Conservation (phyloP, 2,329 filamentous ascomycete species). For the Diaporthe longicolla region DNA sequence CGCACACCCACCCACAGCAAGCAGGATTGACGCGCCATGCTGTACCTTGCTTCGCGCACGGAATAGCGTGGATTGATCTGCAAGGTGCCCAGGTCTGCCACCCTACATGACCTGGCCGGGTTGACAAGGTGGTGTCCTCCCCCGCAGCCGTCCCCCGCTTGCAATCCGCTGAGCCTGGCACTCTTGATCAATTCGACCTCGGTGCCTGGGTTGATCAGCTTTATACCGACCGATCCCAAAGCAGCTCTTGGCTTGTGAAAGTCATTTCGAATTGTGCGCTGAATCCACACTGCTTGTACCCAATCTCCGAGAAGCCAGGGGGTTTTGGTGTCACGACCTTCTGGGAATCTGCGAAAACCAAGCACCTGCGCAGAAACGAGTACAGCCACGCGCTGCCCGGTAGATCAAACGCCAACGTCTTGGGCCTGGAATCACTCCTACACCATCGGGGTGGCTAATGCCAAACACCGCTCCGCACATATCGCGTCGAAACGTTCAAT, state of each 20-base stretch:
- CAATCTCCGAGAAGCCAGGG: constrained; percentile 4
- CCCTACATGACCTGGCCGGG: constrained; percentile 21
- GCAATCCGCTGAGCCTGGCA: not conserved
- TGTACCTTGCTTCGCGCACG: constrained; percentile 30
- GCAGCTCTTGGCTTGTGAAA: constrained; percentile 40
- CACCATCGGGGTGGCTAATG: not conserved
- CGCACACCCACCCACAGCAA: constrained; percentile 2
- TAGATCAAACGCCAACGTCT: constrained; percentile 13
- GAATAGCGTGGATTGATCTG: constrained; percentile 20
- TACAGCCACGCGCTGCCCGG: constrained; percentile 18
- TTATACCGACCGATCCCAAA: constrained; percentile 37
- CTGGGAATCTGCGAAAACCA: not conserved
- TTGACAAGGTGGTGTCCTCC: constrained; percentile 23
- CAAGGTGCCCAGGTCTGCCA: constrained; percentile 27
- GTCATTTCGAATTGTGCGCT: constrained; percentile 26
- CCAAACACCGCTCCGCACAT: not conserved
- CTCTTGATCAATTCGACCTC: constrained; percentile 32
- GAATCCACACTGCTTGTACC: not conserved
- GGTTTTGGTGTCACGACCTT: constrained; percentile 15
- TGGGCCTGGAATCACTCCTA: constrained; percentile 13
- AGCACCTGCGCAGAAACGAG: constrained; percentile 4
- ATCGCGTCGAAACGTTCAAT: not conserved
- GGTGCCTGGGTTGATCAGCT: constrained; percentile 37
- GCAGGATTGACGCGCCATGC: not conserved
- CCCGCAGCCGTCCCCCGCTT: constrained; percentile 36